Base-by-base conservation (phyloP, 2,329 filamentous ascomycete species). In the Microdochium nivale region DNA sequence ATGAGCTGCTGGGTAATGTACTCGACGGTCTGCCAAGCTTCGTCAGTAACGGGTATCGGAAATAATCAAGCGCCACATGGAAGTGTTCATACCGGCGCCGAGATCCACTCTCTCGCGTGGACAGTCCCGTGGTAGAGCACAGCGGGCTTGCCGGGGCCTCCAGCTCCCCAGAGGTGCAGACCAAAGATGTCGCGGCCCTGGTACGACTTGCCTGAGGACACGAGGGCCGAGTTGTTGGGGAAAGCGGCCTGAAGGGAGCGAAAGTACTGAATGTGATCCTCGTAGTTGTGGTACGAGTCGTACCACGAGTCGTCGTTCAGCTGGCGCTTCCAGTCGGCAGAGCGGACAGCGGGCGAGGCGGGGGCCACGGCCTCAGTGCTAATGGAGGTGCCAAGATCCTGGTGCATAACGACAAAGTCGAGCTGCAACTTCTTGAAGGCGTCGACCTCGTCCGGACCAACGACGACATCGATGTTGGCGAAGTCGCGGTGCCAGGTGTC, bases 171-270 rank as follows among this genome's bases (percentile, higher is more conserved):
- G 25, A 79, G 64, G 55, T 78, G 76, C 47, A 79, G 56, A 0
- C 82, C 86, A 16, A 79, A 77, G 48, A 90, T 87, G 51, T 67
- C 60, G 25, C 74, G 64, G 10, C 73, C 73, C 57, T 76, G 62
- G 40, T 68, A 68, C 1, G 74, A 76, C 16, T 62, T 67, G 0
- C 76, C 76, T 3, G 70, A 65, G 2, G 67, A 69, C 5, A 78
- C 64, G 5, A 76, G 61, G 59, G 76, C 68, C 1, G 76, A 73
- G 54, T 77, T 75, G 9, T 62, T 61, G 2, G 74, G 68, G 52
- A 75, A 72, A 4, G 63, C 56, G 9, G 62, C 55, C 16, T 71
- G 69, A 10, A 79, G 60, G 49, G 73, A 67, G 2, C 65, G 58
- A 51, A 77, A 67, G 58, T 71, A 79, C 46, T 68, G 58, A 13